Percentiles rank a stretch among this genome's conserved stretches.
phyloP scores from a whole-genome alignment of 345 rosid genomes.

The Aquilaria malaccensis region DNA sequence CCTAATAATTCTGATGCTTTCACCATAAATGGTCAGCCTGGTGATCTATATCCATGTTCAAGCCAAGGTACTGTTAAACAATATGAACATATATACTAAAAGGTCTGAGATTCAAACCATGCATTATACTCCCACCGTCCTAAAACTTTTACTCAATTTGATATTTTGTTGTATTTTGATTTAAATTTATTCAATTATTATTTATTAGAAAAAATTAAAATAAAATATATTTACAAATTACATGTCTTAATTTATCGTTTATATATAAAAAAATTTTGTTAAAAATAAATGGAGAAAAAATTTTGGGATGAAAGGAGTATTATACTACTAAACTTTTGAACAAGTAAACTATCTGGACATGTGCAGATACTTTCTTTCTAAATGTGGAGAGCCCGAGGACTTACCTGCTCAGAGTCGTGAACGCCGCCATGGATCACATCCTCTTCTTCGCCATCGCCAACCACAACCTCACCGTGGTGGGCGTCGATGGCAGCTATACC shows the following conservation, averaged over 20 bases:
- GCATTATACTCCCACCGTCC: no score
- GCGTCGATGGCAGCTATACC: constrained; percentile 23
- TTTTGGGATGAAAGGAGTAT: no score
- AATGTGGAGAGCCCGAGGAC: constrained; percentile 21
- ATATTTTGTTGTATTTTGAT: no score
- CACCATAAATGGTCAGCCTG: constrained; percentile 49
- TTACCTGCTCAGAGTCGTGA: constrained; percentile 25
- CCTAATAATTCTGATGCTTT: constrained; percentile 38
- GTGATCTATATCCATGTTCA: constrained; percentile 33
- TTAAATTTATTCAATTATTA: no score
- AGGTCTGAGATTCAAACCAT: no score
- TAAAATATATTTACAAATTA: no score
- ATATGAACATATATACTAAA: not conserved
- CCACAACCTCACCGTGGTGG: constrained; percentile 29
- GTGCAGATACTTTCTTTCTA: constrained; percentile 18
- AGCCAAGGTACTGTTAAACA: constrained; percentile 15
- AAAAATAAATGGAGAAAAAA: no score
- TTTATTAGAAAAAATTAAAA: no score
- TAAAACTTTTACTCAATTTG: no score
- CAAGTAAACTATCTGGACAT: not conserved
- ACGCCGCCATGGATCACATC: constrained; percentile 21
- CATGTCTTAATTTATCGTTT: no score
- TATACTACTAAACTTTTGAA: no score
- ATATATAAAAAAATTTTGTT: no score
- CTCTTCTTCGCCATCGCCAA: constrained; percentile 24